Percentiles rank a stretch among this genome's conserved stretches.
phyloP scores from a whole-genome alignment of 768 basidiomycete genomes.

The Boletus coccyginus region DNA sequence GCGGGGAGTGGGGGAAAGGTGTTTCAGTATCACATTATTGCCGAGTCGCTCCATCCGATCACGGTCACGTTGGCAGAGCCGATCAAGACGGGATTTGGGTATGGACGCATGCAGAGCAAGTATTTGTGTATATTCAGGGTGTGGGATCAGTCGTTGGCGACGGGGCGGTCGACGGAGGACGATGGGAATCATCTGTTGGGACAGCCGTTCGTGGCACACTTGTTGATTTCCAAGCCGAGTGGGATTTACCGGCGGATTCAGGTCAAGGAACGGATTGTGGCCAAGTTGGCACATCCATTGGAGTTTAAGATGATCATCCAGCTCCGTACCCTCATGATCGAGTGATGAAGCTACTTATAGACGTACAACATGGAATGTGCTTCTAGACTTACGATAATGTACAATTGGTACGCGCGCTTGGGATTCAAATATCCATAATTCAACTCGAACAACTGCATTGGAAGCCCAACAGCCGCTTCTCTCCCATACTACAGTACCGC shows the following conservation, averaged over 20 bases:
- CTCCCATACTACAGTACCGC: constrained; percentile 76
- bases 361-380: background rate
- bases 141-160: constrained; percentile 21
- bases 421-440: constrained; percentile 6
- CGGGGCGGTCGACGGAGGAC: background rate
- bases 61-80: constrained; percentile 21
- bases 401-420: background rate
- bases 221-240: constrained; percentile 13
- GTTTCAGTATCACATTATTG: constrained; percentile 18
- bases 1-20: background rate
- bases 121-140: constrained; percentile 19
- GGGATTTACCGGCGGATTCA: constrained; percentile 17
- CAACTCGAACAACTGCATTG: constrained; percentile 93
- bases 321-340: constrained; percentile 19
- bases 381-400: background rate
- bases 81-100: constrained; percentile 18
- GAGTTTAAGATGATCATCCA: constrained; percentile 15
- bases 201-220: constrained; percentile 19
- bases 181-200: constrained; percentile 17
- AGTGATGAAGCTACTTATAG: background rate
- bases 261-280: constrained; percentile 21
- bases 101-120: constrained; percentile 12
- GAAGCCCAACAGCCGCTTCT: constrained; percentile 76
- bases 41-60: constrained; percentile 17
- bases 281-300: constrained; percentile 14